Evolutionary conservation across 768 basidiomycete genomes (phyloP).

Genomic region (Heimioporus sp.): DNA sequence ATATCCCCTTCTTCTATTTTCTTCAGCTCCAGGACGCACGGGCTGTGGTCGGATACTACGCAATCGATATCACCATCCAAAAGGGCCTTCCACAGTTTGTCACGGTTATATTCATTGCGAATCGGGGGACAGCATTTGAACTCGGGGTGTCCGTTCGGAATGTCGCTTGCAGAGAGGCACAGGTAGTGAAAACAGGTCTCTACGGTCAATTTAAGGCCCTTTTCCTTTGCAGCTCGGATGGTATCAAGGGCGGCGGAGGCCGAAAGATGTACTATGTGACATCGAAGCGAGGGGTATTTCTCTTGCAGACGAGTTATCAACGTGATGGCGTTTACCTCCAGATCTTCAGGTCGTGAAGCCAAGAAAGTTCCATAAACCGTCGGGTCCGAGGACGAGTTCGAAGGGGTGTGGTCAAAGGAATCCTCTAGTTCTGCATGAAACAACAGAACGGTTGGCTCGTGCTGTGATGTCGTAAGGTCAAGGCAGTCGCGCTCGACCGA

Average conservation of each 20-base stretch:
- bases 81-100: conserved; percentile 79
- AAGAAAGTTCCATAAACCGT: conserved; percentile 79
- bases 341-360: conserved; percentile 71
- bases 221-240: conserved; percentile 64
- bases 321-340: conserved; percentile 81
- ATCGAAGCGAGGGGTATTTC: conserved; percentile 64
- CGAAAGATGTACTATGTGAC: conserved; percentile 95
- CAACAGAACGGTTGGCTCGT: conserved; percentile 66
- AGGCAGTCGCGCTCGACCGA: neutral
- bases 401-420: conserved; percentile 9
- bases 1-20: conserved; percentile 72
- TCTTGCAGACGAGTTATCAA: conserved; percentile 68
- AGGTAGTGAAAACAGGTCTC: conserved; percentile 99
- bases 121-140: conserved; percentile 98
- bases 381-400: conserved; percentile 38
- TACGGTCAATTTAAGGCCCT: conserved; percentile 74
- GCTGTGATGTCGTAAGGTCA: conserved; percentile 39
- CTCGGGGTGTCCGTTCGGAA: conserved; percentile 75
- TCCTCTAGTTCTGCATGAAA: conserved; percentile 91
- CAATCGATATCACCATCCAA: conserved; percentile 83
- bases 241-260: conserved; percentile 77
- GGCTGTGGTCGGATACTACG: conserved; percentile 96
- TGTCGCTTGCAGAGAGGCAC: conserved; percentile 65
- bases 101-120: conserved; percentile 67
- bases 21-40: conserved; percentile 83